A percentile compares a stretch with the other conserved stretches of the same genome.
Evolutionary conservation across 805 yeast species (phyloP).

Genomic region (Lachancea cidri): DNA sequence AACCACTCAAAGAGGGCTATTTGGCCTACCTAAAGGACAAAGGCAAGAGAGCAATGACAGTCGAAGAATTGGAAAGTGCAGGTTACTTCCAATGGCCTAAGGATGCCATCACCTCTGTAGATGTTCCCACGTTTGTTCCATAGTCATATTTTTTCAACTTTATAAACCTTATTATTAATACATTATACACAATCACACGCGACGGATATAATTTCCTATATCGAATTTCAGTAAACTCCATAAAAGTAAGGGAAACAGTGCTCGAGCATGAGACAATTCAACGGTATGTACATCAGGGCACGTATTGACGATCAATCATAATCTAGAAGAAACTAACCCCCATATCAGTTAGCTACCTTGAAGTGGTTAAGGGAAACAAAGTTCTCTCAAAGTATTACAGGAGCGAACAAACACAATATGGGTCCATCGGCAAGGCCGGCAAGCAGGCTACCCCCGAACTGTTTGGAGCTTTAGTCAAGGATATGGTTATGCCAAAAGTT

Average conservation of each 20-base stretch:
- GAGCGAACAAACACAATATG: constrained; percentile 15
- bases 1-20: constrained; percentile 42
- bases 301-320: not conserved
- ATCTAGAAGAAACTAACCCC: constrained; percentile 1
- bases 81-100: constrained; percentile 34
- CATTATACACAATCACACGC: not conserved
- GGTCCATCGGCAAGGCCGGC: constrained; percentile 16
- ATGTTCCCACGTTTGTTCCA: constrained; percentile 13
- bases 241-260: not conserved
- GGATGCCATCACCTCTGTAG: constrained; percentile 14
- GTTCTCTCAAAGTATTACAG: constrained; percentile 25
- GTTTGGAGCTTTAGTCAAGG: constrained; percentile 26
- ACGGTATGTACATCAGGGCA: constrained; percentile 9
- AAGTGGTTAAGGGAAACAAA: constrained; percentile 18
- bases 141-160: not conserved
- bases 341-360: constrained; percentile 26
- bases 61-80: constrained; percentile 37
- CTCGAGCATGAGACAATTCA: constrained; percentile 15
- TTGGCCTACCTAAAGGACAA: constrained; percentile 36
- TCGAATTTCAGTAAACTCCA: not conserved
- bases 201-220: not conserved
- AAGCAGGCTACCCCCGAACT: constrained; percentile 11
- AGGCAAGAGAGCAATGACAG: constrained; percentile 35
- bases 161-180: not conserved
- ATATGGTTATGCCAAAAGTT: constrained; percentile 30